Base-by-base conservation (phyloP, 495 filamentous ascomycete species). In the Hypoxylon fuscum region DNA sequence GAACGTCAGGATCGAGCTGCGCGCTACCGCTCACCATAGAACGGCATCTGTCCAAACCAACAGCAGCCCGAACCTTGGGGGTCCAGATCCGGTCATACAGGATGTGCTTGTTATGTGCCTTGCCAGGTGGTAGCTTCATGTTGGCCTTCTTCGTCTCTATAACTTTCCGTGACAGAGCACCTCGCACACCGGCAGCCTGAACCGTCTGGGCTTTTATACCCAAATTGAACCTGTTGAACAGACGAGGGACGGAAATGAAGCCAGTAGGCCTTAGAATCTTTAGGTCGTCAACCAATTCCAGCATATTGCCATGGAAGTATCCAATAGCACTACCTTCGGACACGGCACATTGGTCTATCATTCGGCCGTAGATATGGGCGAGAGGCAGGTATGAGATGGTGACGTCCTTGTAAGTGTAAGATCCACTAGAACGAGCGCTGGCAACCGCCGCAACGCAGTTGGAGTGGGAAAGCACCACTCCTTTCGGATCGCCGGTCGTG, bases 401-500 rank as follows among this genome's bases (percentile, higher is more conserved):
- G 5, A 86, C 79, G 59, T 96, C 89, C 54, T 77, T 79, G 7
- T 74, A 56, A 1, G 61, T 51, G 40, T 85, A 79, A 15, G 76
- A 74, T 43, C 84, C 76, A 18, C 83, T 76, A 45, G 76, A 64
- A 25, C 89, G 77, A 37, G 82, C 83, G 29, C 78, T 76, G 4
- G 87, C 80, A 35, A 89, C 81, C 17, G 87, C 92, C 1, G 92
- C 86, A 3, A 96, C 85, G 22, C 92, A 91, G 70, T 88, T 91
- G 62, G 79, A 77, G 69, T 98, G 96, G 3, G 90, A 92, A 59
- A 98, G 76, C 29, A 94, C 80, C 5, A 98, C 95, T 54, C 95
- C 95, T 78, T 98, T 98, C 4, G 95, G 95, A 60, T 90, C 84
- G 5, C 95, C 96, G 0, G 95, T 98, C 8, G 95, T 98, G 14